Percentiles rank a stretch among this genome's conserved stretches.
phyloP scores from a whole-genome alignment of 306 rosid species.

The Casuarina glauca region DNA sequence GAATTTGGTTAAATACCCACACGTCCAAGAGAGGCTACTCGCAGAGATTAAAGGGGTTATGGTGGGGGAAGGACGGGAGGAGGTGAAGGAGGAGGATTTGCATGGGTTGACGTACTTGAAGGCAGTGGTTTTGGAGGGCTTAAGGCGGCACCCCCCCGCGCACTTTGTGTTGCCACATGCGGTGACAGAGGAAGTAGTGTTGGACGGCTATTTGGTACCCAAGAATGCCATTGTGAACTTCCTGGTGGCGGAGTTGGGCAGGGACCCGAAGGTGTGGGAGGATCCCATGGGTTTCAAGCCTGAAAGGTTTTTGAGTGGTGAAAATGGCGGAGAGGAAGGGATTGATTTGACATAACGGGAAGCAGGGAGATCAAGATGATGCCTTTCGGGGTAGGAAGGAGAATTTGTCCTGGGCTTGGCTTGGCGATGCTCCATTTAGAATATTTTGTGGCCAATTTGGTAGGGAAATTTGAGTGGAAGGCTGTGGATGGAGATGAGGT shows the following conservation, averaged over 20 bases:
- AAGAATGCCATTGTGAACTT: constrained; percentile 37
- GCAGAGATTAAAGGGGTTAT: constrained; percentile 37
- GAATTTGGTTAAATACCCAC: constrained; percentile 37
- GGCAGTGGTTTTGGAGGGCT: constrained; percentile 42
- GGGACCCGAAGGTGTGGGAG: constrained; percentile 46
- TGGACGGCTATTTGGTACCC: constrained; percentile 41
- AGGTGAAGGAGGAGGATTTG: constrained; percentile 41
- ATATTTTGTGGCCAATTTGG: constrained; percentile 13
- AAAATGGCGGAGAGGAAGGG: neutral
- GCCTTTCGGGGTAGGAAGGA: constrained; percentile 6
- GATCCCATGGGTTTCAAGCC: constrained; percentile 45
- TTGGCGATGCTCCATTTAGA: constrained; percentile 5
- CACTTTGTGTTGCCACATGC: constrained; percentile 44
- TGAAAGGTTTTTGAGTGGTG: constrained; percentile 36
- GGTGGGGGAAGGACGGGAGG: constrained; percentile 24
- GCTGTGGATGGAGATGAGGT: constrained; percentile 14
- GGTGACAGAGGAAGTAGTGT: constrained; percentile 37
- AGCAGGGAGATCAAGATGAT: neutral
- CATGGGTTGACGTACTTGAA: constrained; percentile 37
- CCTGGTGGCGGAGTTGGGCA: constrained; percentile 45
- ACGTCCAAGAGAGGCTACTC: constrained; percentile 32
- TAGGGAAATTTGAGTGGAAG: constrained; percentile 19
- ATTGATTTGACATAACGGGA: constrained; percentile 25
- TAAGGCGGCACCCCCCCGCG: constrained; percentile 43
- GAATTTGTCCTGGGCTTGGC: neutral